phyloP scores from a whole-genome alignment of 257 asterid genomes.

The Fraxinus americana region DNA sequence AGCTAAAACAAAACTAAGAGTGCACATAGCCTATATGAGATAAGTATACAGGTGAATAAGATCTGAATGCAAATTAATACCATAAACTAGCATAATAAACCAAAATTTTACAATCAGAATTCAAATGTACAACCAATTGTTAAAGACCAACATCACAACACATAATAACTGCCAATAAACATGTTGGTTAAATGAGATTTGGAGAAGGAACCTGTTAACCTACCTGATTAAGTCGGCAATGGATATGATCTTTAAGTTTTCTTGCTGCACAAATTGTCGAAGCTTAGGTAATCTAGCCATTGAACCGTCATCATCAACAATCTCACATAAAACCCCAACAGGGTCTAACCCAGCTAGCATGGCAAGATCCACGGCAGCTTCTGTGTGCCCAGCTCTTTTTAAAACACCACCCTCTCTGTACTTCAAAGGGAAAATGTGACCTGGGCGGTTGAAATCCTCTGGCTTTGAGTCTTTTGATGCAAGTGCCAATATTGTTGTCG shows the following conservation, averaged over 20 bases:
- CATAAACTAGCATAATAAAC: neutral
- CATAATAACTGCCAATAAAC: neutral
- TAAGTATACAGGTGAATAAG: neutral
- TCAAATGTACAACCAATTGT: neutral
- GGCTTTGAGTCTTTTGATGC: conserved; percentile 81
- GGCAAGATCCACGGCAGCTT: conserved; percentile 94
- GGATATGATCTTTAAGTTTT: conserved; percentile 74
- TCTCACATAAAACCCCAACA: conserved; percentile 86
- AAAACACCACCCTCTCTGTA: conserved; percentile 94
- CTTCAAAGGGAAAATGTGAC: conserved; percentile 93
- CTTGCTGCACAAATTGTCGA: conserved; percentile 58
- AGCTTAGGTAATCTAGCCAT: conserved; percentile 97
- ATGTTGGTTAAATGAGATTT: neutral
- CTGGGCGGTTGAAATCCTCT: conserved; percentile 95
- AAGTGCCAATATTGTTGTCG: conserved; percentile 80
- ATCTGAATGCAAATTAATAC: neutral
- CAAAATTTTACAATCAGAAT: neutral
- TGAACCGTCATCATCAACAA: conserved; percentile 98
- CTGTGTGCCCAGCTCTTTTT: conserved; percentile 98
- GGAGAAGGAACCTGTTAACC: conserved; percentile 10
- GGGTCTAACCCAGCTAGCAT: conserved; percentile 82
- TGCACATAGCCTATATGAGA: neutral
- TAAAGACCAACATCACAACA: neutral
- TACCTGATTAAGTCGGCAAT: conserved; percentile 95
- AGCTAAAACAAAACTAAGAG: neutral